Evolutionary conservation across 2,329 filamentous ascomycete species (phyloP).

Genomic region (Talaromyces rugulosus): DNA sequence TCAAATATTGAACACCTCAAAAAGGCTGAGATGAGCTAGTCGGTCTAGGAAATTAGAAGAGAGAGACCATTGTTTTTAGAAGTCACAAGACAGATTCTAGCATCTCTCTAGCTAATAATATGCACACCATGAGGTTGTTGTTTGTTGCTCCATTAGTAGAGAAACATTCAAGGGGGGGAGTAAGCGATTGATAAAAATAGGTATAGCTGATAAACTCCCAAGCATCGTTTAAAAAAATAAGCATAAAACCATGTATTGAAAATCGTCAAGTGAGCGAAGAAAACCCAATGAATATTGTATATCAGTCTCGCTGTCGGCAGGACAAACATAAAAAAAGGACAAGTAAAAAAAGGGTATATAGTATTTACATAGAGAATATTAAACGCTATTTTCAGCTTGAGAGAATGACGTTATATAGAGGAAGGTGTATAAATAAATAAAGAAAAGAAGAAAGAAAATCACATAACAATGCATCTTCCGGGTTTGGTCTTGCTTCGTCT

Average conservation of each 20-base stretch:
- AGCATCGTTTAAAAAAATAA: neutral
- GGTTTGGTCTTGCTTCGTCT: conserved; percentile 25
- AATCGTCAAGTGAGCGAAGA: neutral
- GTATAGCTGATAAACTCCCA: too few relatives aligned
- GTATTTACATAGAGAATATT: neutral
- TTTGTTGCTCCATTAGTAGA: neutral
- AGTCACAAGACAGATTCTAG: neutral
- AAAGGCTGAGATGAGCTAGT: too few relatives aligned
- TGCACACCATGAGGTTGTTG: neutral
- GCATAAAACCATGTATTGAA: neutral
- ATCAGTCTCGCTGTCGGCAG: neutral
- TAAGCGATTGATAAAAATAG: too few relatives aligned
- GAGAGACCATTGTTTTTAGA: too few relatives aligned
- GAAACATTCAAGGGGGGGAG: neutral
- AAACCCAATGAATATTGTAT: neutral
- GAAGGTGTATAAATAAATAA: neutral
- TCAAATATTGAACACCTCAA: too few relatives aligned
- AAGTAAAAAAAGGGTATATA: neutral
- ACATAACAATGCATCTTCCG: conserved; percentile 38
- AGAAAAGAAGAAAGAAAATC: neutral
- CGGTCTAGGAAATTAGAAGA: too few relatives aligned
- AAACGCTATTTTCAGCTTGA: neutral
- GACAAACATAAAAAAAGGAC: neutral
- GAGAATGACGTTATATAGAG: neutral
- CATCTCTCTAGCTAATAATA: neutral